Percentiles rank a stretch among this genome's conserved stretches.
Evolutionary conservation across 2,329 filamentous ascomycete genomes (phyloP).

Genomic region (Colletotrichum aenigma): DNA sequence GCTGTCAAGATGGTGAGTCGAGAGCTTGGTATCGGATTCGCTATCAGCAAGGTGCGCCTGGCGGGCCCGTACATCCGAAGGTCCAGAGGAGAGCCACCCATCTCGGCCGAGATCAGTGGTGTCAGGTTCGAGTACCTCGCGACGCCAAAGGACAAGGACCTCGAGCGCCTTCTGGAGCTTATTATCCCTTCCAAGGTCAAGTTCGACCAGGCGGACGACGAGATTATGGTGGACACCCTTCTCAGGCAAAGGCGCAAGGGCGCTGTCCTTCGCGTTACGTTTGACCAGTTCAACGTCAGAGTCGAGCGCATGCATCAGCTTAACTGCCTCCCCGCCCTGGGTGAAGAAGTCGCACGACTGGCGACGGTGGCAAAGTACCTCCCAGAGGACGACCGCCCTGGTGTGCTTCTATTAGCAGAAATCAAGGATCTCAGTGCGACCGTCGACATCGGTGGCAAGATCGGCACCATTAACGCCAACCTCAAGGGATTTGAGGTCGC

Average conservation of each 20-base stretch:
- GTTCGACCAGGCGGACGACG: conserved; percentile 83
- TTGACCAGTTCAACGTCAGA: conserved; percentile 68
- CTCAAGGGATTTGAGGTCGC: conserved; percentile 71
- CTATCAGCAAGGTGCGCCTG: conserved; percentile 77
- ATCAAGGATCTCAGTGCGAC: conserved; percentile 67
- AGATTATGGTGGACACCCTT: conserved; percentile 93
- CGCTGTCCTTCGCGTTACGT: conserved; percentile 73
- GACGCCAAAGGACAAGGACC: conserved; percentile 76
- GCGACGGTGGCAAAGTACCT: conserved; percentile 92
- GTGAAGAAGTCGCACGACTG: conserved; percentile 79
- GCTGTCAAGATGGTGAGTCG: conserved; percentile 83
- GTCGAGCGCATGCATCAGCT: conserved; percentile 70
- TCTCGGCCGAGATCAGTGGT: conserved; percentile 66
- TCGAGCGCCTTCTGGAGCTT: conserved; percentile 81
- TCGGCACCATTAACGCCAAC: conserved; percentile 69
- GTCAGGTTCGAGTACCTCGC: conserved; percentile 76
- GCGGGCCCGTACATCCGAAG: conserved; percentile 70
- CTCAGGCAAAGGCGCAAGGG: conserved; percentile 87
- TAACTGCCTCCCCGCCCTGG: conserved; percentile 70
- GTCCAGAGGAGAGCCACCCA: conserved; percentile 60
- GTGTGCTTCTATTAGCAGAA: conserved; percentile 75
- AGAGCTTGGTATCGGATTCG: conserved; percentile 72
- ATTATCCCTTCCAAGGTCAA: conserved; percentile 92
- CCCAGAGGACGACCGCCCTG: conserved; percentile 92
- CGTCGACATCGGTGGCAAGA: conserved; percentile 67